A percentile compares a stretch with the other conserved stretches of the same genome.
These are phyloP conservation scores for Chytriomyces confervae DNA, from an alignment of 192 early-diverging fungal species.

Conservation along the genomic window DNA sequence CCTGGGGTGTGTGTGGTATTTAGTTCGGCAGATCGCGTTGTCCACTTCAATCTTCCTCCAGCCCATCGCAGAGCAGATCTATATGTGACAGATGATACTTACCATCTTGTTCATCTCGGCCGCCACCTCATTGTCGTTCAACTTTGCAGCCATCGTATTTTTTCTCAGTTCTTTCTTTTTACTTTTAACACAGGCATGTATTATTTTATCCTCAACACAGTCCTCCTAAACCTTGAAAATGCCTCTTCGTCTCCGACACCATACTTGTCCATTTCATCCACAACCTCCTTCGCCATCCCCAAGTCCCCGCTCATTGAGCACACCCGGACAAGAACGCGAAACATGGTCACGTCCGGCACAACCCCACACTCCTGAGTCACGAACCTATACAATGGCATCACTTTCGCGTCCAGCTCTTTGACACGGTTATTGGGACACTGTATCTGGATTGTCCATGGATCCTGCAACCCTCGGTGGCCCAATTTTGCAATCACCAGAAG, in stretches of 20 bases:
- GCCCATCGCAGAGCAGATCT: neutral
- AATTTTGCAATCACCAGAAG: neutral
- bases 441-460: neutral
- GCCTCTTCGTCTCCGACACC: neutral
- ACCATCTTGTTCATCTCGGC: conserved; percentile 99
- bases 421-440: no score
- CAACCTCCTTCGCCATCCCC: neutral
- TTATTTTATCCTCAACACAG: neutral
- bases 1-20: conserved; percentile 50
- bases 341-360: neutral
- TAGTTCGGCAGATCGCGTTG: neutral
- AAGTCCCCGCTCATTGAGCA: neutral
- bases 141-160: conserved; percentile 48
- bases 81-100: conserved; percentile 7
- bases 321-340: neutral
- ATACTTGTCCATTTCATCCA: neutral
- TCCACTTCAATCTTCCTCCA: neutral
- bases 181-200: neutral
- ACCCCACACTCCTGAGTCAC: neutral
- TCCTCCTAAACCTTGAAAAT: neutral
- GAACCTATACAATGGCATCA: neutral
- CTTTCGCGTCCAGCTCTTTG: neutral
- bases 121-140: conserved; percentile 95
- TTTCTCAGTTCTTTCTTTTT: neutral
- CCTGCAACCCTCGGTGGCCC: no score